Conservation (phyloP, 2,329 filamentous ascomycete genomes). For the Xylaria sp. region DNA sequence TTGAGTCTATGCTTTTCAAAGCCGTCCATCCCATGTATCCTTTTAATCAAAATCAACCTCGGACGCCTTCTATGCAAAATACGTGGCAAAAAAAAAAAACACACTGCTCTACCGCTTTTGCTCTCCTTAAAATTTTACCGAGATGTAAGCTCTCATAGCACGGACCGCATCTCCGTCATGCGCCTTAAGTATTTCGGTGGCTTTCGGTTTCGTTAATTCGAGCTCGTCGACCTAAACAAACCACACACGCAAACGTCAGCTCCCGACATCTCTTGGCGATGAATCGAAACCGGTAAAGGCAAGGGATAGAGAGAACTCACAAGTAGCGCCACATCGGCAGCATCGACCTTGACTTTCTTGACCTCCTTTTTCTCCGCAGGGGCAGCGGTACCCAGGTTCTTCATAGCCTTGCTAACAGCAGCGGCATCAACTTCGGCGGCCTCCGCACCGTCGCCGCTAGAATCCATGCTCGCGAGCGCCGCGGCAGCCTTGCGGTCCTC, state of each 20-base stretch:
- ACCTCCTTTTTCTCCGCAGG: constrained; percentile 57
- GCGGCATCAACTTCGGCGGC: constrained; percentile 71
- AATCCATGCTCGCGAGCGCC: constrained; percentile 74
- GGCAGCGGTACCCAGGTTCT: constrained; percentile 60
- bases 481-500: constrained; percentile 82
- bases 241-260: constrained; percentile 3
- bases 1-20: not conserved
- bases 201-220: constrained; percentile 76
- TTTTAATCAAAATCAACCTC: constrained; percentile 22
- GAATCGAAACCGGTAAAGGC: not conserved
- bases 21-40: not conserved
- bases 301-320: constrained; percentile 56
- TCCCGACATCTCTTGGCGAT: not conserved
- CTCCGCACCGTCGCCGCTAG: constrained; percentile 58
- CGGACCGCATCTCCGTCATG: constrained; percentile 76
- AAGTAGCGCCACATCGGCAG: constrained; percentile 75
- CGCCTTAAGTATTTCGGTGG: constrained; percentile 77
- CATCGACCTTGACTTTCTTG: constrained; percentile 78
- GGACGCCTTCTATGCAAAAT: constrained; percentile 34
- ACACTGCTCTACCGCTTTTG: not conserved
- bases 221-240: constrained; percentile 71
- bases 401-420: constrained; percentile 78
- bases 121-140: constrained; percentile 19
- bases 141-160: constrained; percentile 71
- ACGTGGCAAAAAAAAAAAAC: not conserved